These are phyloP conservation scores for Fistulifera solaris DNA, from an alignment of 108 stramenopile genomes.

Conservation along the genomic window DNA sequence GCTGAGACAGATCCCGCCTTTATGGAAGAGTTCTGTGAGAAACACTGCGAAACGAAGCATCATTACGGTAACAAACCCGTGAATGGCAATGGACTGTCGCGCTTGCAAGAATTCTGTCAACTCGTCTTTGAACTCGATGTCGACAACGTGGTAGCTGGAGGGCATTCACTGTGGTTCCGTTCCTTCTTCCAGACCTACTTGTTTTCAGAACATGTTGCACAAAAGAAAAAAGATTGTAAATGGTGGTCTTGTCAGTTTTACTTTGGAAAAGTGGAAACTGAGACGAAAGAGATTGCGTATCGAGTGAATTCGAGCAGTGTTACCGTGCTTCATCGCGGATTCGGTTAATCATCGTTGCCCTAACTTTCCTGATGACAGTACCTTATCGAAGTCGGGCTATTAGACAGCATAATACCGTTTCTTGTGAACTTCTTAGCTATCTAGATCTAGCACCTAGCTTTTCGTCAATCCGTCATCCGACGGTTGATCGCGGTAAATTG, in stretches of 20 bases:
- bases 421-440: no score
- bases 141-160: conserved; percentile 58
- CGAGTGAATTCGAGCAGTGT: neutral
- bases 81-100: conserved; percentile 52
- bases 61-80: conserved; percentile 80
- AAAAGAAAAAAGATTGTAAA: conserved; percentile 83
- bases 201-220: conserved; percentile 44
- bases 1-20: conserved; percentile 60
- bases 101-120: conserved; percentile 62
- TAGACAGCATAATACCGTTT: no score
- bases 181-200: conserved; percentile 76
- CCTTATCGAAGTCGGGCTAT: no score
- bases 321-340: neutral
- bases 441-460: no score
- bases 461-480: no score
- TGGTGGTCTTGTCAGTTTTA: conserved; percentile 68
- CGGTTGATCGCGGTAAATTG: no score
- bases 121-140: conserved; percentile 42
- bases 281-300: neutral
- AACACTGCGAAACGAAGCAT: conserved; percentile 41
- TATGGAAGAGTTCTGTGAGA: conserved; percentile 33
- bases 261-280: conserved; percentile 3
- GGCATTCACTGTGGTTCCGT: conserved; percentile 86
- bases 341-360: neutral
- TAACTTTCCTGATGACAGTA: no score